Conservation (phyloP, 768 basidiomycete species). For the Favolaschia claudopus region DNA sequence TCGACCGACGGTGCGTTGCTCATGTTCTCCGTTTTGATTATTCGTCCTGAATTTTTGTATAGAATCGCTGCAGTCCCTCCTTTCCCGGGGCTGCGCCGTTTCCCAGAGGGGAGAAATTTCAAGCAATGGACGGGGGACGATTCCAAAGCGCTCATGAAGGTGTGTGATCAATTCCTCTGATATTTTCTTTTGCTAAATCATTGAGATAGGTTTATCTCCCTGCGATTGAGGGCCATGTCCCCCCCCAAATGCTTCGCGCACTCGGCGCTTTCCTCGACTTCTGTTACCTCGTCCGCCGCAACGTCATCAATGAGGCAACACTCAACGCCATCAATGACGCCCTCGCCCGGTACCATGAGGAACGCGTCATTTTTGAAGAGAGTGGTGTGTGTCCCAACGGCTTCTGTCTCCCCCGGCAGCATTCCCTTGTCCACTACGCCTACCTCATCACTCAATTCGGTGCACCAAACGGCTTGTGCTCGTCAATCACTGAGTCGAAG, state of each 20-base stretch:
- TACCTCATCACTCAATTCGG: slow-evolving; percentile 35
- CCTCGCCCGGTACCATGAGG: slow-evolving; percentile 7
- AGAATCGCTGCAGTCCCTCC: slow-evolving; percentile 37
- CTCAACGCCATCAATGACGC: slow-evolving; percentile 23
- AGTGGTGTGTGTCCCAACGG: slow-evolving; percentile 11
- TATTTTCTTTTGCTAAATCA: not conserved
- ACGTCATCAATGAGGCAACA: slow-evolving; percentile 16
- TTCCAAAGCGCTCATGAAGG: slow-evolving; percentile 49
- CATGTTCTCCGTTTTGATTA: not conserved
- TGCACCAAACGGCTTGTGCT: slow-evolving; percentile 44
- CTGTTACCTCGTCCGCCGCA: slow-evolving; percentile 26
- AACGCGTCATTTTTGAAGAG: slow-evolving; percentile 25
- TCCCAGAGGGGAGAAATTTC: slow-evolving; percentile 37
- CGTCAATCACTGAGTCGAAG: slow-evolving; percentile 43
- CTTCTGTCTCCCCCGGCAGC: slow-evolving; percentile 40
- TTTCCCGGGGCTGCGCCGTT: slow-evolving; percentile 35
- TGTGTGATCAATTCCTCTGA: slow-evolving; percentile 14
- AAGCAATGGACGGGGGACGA: slow-evolving; percentile 49
- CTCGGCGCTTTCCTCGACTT: slow-evolving; percentile 33
- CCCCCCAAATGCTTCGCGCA: slow-evolving; percentile 24
- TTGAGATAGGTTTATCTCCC: slow-evolving; percentile 30
- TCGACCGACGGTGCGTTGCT: slow-evolving; percentile 33
- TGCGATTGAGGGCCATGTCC: slow-evolving; percentile 29
- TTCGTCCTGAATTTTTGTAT: not conserved
- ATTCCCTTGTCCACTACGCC: slow-evolving; percentile 39